Percentiles rank a stretch among this genome's conserved stretches.
phyloP scores from a whole-genome alignment of 768 basidiomycete genomes.

The Kwoniella europaea region DNA sequence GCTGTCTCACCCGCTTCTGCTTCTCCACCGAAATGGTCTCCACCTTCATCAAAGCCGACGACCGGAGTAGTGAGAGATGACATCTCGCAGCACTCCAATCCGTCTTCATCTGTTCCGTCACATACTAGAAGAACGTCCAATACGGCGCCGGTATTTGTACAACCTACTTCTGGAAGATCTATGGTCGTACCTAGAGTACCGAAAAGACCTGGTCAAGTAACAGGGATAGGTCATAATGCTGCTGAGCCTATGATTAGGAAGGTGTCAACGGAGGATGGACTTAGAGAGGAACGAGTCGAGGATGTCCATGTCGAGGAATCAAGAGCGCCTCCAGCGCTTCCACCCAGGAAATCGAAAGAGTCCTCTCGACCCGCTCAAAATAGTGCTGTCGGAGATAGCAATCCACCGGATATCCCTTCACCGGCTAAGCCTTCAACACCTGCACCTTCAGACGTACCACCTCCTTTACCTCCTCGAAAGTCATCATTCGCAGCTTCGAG shows the following conservation, averaged over 20 bases:
- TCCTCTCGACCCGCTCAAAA: not conserved
- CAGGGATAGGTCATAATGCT: conserved; percentile 41
- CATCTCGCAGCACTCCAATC: not conserved
- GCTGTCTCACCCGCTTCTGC: conserved; percentile 12
- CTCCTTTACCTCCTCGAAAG: conserved; percentile 14
- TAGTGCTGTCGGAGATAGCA: not conserved
- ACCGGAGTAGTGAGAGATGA: conserved; percentile 21
- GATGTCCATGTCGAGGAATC: not conserved
- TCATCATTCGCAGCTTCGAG: not conserved
- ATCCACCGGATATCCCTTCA: conserved; percentile 15
- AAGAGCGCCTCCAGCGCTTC: conserved; percentile 9
- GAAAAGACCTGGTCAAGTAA: conserved; percentile 53
- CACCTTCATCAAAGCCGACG: conserved; percentile 16
- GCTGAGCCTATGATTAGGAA: conserved; percentile 29
- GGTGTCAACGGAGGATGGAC: conserved; percentile 24
- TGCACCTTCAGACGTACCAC: conserved; percentile 5
- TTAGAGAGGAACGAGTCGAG: conserved; percentile 14
- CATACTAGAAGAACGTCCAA: conserved; percentile 9
- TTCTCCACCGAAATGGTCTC: conserved; percentile 23
- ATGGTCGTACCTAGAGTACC: conserved; percentile 55
- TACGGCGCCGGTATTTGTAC: conserved; percentile 35
- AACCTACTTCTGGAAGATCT: conserved; percentile 40
- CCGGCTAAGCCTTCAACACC: conserved; percentile 5
- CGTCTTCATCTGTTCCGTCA: not conserved
- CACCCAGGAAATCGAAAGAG: conserved; percentile 6